Base-by-base conservation (phyloP, 2,329 filamentous ascomycete genomes). In the Periconia macrospinosa region DNA sequence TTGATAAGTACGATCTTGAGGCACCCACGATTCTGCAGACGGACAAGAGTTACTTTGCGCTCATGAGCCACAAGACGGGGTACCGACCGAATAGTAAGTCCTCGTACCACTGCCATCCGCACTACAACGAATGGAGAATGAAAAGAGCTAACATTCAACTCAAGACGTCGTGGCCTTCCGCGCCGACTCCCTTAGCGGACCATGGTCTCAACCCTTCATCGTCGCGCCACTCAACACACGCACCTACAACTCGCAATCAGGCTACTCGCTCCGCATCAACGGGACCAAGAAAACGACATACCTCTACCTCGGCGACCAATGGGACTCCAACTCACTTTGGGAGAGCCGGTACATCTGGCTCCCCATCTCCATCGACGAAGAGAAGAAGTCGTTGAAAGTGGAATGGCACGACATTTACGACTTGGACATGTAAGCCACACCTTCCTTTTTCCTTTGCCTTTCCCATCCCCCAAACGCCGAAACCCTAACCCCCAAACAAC, bases 41-140 rank as follows among this genome's bases (percentile, higher is more conserved):
- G 0, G 82, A 86, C 33, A 75, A 77, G 54, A 83, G 81, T 58
- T 86, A 86, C 59, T 86, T 81, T 59, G 81, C 82, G 0, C 61
- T 86, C 35, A 85, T 86, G 83, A 84, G 81, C 58, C 83, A 86
- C 57, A 86, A 86, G 73, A 86, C 83, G 0, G 83, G 83, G 0
- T 86, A 86, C 50, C 74, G 83, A n/a, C 83, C 83, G 1, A 86
- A 86, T 48, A 85, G 76, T 64, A 18, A 47, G 62, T 47, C 8
- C 5, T 15, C 30, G 13, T 14, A 15, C 43, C 3, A 23, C 18
- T 30, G 2, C 30, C 30, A 8, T 33, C 13, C 30, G 8, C 15
- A 37, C 3, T 15, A 42, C 30, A 8, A 33, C 30, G 13, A 33
- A 13, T 33, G 33, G 15, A n/a, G 11, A 20, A 47, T 10, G 23